Evolutionary conservation across 768 basidiomycete species (phyloP).

Genomic region (Russula compacta): DNA sequence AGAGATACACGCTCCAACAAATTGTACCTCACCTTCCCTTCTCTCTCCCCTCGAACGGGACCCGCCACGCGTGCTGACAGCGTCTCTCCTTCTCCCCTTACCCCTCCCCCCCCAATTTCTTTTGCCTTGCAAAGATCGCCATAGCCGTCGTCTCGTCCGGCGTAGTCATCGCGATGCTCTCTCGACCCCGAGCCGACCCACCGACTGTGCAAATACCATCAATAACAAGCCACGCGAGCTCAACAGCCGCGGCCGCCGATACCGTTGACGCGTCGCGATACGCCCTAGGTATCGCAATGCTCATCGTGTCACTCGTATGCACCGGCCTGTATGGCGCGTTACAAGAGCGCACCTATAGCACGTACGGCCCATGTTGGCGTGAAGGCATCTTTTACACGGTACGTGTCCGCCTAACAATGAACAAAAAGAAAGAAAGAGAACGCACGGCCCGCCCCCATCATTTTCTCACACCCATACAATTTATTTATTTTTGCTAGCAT

Average conservation of each 20-base stretch:
- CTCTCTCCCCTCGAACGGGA: not conserved
- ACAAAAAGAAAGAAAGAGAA: too few relatives aligned
- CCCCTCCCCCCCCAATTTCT: not conserved
- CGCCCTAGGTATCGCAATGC: slow-evolving; percentile 57
- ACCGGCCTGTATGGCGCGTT: slow-evolving; percentile 61
- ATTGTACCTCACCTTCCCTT: not conserved
- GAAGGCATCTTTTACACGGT: slow-evolving; percentile 84
- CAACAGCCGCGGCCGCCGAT: slow-evolving; percentile 5
- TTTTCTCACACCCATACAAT: too few relatives aligned
- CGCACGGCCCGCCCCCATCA: too few relatives aligned
- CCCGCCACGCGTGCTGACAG: not conserved
- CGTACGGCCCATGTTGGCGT: slow-evolving; percentile 72
- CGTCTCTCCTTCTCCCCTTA: not conserved
- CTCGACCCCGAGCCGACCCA: slow-evolving; percentile 39
- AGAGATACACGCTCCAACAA: slow-evolving; percentile 8
- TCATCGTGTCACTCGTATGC: slow-evolving; percentile 55
- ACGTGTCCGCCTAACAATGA: slow-evolving; percentile 17
- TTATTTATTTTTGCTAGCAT: slow-evolving; percentile 42
- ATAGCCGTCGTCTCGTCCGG: slow-evolving; percentile 62
- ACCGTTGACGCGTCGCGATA: slow-evolving; percentile 34
- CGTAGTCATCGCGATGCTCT: slow-evolving; percentile 64
- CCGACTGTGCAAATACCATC: slow-evolving; percentile 20
- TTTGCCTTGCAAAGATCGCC: slow-evolving; percentile 36
- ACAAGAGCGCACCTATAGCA: slow-evolving; percentile 67
- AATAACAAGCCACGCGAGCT: not conserved